Evolutionary conservation across 805 yeast species (phyloP).

Genomic region (Metschnikowia matae): DNA sequence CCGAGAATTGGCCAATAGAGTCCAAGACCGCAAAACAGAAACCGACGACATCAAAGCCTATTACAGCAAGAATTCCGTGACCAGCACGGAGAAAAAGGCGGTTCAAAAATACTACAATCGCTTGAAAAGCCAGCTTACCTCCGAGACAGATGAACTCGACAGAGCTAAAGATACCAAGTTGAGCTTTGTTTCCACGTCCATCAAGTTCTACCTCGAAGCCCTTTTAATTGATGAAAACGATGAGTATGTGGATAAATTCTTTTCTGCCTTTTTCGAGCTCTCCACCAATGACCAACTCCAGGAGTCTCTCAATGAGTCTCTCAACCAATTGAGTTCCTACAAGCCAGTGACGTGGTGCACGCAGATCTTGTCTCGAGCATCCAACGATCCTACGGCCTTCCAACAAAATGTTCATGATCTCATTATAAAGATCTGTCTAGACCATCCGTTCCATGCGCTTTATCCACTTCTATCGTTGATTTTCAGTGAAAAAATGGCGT

Average conservation of each 20-base stretch:
- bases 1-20: conserved; percentile 34
- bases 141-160: conserved; percentile 48
- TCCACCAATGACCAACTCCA: conserved; percentile 45
- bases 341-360: conserved; percentile 77
- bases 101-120: conserved; percentile 52
- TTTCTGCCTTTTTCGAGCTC: conserved; percentile 78
- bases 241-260: conserved; percentile 67
- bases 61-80: conserved; percentile 36
- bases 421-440: conserved; percentile 42
- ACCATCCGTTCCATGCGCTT: conserved; percentile 71
- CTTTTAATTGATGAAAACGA: conserved; percentile 40
- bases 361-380: conserved; percentile 71
- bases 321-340: conserved; percentile 48
- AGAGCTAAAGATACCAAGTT: conserved; percentile 34
- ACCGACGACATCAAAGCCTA: conserved; percentile 46
- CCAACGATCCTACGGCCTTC: conserved; percentile 46
- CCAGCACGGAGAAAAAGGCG: conserved; percentile 46
- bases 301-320: conserved; percentile 30
- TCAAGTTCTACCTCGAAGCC: conserved; percentile 55
- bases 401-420: conserved; percentile 51
- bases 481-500: conserved; percentile 37
- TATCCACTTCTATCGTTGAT: conserved; percentile 58
- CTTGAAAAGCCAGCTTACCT: conserved; percentile 42
- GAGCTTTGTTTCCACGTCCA: conserved; percentile 48
- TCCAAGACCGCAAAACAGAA: conserved; percentile 43